These are phyloP conservation scores for Rhodotorula sp. DNA, from an alignment of 1,284 basidiomycete species.

Conservation along the genomic window DNA sequence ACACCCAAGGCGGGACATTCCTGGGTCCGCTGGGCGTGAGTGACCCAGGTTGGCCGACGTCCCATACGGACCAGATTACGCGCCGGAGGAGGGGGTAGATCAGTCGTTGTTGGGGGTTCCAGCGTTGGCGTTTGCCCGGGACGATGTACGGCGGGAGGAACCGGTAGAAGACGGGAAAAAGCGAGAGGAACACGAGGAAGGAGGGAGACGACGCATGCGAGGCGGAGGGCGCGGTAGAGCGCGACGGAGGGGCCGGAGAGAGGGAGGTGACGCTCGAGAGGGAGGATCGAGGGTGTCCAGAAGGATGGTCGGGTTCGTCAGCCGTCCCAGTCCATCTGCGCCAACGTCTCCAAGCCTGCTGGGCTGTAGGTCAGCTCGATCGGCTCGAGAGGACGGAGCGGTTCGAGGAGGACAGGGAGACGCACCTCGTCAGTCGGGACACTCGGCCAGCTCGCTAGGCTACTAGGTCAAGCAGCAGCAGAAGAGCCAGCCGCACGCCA, in stretches of 20 bases:
- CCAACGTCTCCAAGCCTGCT: neutral
- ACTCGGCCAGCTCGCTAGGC: too few species aligned
- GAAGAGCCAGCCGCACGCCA: too few species aligned
- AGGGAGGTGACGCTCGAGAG: slow-evolving; percentile 10
- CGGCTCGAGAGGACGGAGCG: too few species aligned
- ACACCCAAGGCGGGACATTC: slow-evolving; percentile 8
- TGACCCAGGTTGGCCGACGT: slow-evolving; percentile 18
- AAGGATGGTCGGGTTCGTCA: slow-evolving; percentile 11
- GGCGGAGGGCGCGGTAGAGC: slow-evolving; percentile 11
- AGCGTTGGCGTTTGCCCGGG: slow-evolving; percentile 9
- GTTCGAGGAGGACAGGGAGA: neutral
- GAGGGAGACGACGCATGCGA: slow-evolving; percentile 13
- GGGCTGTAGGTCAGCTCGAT: neutral
- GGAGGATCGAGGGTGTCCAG: slow-evolving; percentile 25
- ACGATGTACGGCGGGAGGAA: slow-evolving; percentile 1
- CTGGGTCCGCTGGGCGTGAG: slow-evolving; percentile 9
- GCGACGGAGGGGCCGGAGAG: neutral
- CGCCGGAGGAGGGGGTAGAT: slow-evolving; percentile 38
- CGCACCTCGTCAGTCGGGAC: neutral
- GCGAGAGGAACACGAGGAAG: neutral
- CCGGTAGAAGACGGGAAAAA: neutral
- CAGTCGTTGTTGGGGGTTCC: slow-evolving; percentile 33
- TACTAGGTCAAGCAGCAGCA: too few species aligned
- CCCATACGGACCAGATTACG: slow-evolving; percentile 36
- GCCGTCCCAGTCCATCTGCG: slow-evolving; percentile 7